phyloP scores from a whole-genome alignment of 2,329 filamentous ascomycete genomes.

The Diaporthe vexans region DNA sequence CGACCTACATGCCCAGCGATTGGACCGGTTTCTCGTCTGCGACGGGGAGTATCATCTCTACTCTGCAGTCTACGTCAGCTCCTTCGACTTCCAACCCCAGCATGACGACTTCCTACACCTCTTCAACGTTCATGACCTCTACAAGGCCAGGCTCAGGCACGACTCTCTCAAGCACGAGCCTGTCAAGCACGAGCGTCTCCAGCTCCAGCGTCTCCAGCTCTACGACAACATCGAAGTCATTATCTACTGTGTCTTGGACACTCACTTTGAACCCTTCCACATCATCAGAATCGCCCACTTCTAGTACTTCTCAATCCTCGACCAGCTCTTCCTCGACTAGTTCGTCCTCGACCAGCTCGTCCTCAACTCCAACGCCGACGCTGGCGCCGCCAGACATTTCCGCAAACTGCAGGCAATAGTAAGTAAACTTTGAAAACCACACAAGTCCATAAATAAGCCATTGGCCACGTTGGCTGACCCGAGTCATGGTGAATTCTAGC shows the following conservation, averaged over 20 bases:
- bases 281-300: not conserved
- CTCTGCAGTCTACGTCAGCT: not conserved
- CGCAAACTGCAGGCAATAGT: not conserved
- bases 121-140: not conserved
- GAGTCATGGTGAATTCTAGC: not conserved
- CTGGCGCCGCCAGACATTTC: not conserved
- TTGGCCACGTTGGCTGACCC: not conserved
- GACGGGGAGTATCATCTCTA: slow-evolving; percentile 7
- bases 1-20: slow-evolving; percentile 25
- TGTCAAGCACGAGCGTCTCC: not conserved
- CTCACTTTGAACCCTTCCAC: not conserved
- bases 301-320: not conserved
- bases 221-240: not conserved
- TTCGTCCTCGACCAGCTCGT: slow-evolving; percentile 4
- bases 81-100: not conserved
- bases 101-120: not conserved
- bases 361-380: not conserved
- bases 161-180: not conserved
- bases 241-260: slow-evolving; percentile 3
- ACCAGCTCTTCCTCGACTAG: not conserved
- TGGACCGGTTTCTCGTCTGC: slow-evolving; percentile 19
- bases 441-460: too few species aligned
- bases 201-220: not conserved
- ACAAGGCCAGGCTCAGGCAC: not conserved
- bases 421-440: not conserved